Evolutionary conservation across 2,329 filamentous ascomycete genomes (phyloP).

Genomic region (Cercospora janseana): DNA sequence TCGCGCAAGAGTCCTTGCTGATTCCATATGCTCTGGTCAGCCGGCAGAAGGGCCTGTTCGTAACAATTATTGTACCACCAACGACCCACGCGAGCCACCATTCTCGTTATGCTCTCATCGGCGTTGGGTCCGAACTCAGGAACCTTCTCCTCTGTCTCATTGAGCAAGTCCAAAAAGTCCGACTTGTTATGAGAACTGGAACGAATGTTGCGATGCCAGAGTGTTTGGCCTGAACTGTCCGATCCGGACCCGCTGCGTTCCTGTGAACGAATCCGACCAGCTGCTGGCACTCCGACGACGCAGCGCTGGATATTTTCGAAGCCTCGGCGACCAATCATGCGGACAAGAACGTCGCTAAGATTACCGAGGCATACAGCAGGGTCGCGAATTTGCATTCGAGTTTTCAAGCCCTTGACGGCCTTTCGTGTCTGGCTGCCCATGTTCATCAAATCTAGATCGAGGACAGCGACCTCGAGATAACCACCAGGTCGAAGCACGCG

Average conservation of each 20-base stretch:
- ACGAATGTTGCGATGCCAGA: slow-evolving; percentile 12
- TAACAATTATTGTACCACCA: slow-evolving; percentile 98
- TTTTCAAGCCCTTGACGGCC: slow-evolving; percentile 68
- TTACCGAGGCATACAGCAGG: slow-evolving; percentile 59
- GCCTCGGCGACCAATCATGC: slow-evolving; percentile 65
- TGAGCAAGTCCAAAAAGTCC: background rate
- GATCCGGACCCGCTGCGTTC: slow-evolving; percentile 36
- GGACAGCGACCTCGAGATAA: slow-evolving; percentile 72
- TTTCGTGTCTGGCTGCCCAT: slow-evolving; percentile 72
- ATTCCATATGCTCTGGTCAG: slow-evolving; percentile 70
- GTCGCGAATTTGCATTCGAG: slow-evolving; percentile 62
- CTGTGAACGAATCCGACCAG: slow-evolving; percentile 45
- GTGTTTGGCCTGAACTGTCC: slow-evolving; percentile 20
- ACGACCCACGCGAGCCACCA: slow-evolving; percentile 84
- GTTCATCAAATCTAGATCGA: slow-evolving; percentile 78
- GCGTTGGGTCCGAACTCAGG: slow-evolving; percentile 42
- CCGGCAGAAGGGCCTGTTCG: slow-evolving; percentile 55
- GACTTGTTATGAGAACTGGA: background rate
- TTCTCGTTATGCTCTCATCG: slow-evolving; percentile 85
- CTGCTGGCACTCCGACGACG: slow-evolving; percentile 73
- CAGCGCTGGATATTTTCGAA: slow-evolving; percentile 73
- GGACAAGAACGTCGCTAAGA: slow-evolving; percentile 57
- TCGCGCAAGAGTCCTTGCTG: slow-evolving; percentile 74
- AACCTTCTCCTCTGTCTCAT: background rate
- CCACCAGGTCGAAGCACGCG: slow-evolving; percentile 75